Evolutionary conservation across 805 yeast genomes (phyloP).

Genomic region (Hanseniaspora clermontiae): DNA sequence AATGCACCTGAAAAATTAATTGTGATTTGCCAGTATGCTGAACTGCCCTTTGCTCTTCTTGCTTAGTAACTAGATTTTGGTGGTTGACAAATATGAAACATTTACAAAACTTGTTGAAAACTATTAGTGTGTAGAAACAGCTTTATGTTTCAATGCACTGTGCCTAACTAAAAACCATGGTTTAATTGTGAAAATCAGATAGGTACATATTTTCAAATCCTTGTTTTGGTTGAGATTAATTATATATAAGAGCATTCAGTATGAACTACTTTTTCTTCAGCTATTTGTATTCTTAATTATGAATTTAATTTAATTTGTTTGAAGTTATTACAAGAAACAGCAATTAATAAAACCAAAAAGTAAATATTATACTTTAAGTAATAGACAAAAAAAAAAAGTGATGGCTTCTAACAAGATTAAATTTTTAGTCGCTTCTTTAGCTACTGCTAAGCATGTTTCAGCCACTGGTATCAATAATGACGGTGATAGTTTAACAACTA

Average conservation of each 20-base stretch:
- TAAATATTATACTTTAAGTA: no score
- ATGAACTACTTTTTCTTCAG: neutral
- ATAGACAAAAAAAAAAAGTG: no score
- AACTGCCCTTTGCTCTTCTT: no score
- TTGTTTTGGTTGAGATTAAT: neutral
- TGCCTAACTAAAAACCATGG: neutral
- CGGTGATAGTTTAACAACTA: constrained; percentile 13
- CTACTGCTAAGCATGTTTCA: constrained; percentile 17
- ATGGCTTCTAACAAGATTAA: neutral
- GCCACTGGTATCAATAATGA: constrained; percentile 1
- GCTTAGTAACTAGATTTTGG: no score
- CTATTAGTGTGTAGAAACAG: neutral
- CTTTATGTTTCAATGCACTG: neutral
- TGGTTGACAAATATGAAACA: neutral
- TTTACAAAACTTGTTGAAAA: neutral
- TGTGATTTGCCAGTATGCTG: no score
- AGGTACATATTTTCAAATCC: neutral
- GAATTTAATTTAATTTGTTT: no score
- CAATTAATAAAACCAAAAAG: no score
- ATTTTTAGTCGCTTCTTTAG: constrained; percentile 9
- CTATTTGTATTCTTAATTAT: neutral
- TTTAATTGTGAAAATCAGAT: neutral
- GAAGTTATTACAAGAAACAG: no score
- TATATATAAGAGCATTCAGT: neutral
- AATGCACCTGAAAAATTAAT: no score